A percentile compares a stretch with the other conserved stretches of the same genome.
Conservation (phyloP, 352 stramenopile genomes). For the Phytopythium kandeliae region DNA sequence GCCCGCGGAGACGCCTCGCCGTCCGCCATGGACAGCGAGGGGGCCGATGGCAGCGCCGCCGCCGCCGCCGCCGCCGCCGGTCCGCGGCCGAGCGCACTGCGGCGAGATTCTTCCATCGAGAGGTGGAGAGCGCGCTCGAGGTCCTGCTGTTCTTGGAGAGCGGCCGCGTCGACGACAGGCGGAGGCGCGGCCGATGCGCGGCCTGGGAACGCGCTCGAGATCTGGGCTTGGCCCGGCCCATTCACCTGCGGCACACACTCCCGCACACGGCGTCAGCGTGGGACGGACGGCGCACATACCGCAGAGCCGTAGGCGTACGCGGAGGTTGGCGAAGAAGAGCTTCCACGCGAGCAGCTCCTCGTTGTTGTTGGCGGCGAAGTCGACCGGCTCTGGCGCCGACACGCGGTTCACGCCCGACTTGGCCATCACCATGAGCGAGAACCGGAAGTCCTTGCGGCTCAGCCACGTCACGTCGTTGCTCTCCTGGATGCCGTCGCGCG, state of each 20-base stretch:
- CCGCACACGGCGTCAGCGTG: background rate
- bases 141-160: conserved; percentile 53
- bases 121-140: conserved; percentile 50
- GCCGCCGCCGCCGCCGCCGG: background rate
- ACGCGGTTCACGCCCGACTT: conserved; percentile 62
- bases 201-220: conserved; percentile 5
- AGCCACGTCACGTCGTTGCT: conserved; percentile 59
- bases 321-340: conserved; percentile 51
- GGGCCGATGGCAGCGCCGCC: conserved; percentile 24
- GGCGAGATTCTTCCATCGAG: conserved; percentile 49
- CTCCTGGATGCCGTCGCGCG: conserved; percentile 50
- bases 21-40: conserved; percentile 11
- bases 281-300: no score
- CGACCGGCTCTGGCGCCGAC: conserved; percentile 49
- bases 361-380: conserved; percentile 59
- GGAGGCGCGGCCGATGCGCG: background rate
- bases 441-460: conserved; percentile 57
- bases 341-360: conserved; percentile 66
- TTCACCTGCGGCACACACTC: background rate
- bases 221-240: conserved; percentile 1
- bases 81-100: conserved; percentile 2
- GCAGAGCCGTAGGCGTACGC: conserved; percentile 34
- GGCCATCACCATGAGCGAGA: conserved; percentile 49
- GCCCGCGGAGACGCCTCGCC: conserved; percentile 30
- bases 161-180: conserved; percentile 8